phyloP scores from a whole-genome alignment of 2,329 filamentous ascomycete species.

The Diaporthe aspalathi region DNA sequence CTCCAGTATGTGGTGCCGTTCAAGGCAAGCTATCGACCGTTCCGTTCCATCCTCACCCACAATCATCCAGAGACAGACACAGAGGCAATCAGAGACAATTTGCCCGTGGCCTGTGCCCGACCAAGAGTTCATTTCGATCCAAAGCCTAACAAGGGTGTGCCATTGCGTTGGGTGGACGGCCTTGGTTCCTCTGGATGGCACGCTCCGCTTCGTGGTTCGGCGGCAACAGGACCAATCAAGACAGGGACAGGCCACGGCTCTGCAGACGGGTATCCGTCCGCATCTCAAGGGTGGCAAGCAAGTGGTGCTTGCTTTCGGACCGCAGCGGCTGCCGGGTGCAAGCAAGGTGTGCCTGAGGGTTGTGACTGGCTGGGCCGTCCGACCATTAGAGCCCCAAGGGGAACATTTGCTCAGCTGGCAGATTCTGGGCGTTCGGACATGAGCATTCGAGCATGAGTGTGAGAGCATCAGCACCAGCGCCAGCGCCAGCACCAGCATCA shows the following conservation, averaged over 20 bases:
- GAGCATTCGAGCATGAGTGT: neutral
- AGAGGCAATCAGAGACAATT: conserved; percentile 22
- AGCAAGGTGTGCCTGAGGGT: neutral
- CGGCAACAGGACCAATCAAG: conserved; percentile 43
- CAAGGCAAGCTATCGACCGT: neutral
- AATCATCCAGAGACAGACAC: neutral
- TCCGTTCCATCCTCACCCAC: neutral
- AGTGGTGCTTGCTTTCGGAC: conserved; percentile 17
- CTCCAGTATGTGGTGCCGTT: neutral
- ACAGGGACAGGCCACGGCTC: conserved; percentile 9
- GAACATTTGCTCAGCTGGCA: conserved; percentile 8
- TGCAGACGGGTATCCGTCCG: conserved; percentile 29
- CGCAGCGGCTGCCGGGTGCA: conserved; percentile 29
- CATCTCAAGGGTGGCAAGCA: conserved; percentile 16
- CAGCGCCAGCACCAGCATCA: neutral
- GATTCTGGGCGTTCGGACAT: neutral
- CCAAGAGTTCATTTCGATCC: conserved; percentile 27
- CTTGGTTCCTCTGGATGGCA: conserved; percentile 23
- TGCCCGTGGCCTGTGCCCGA: conserved; percentile 15
- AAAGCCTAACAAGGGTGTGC: conserved; percentile 22
- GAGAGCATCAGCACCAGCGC: neutral
- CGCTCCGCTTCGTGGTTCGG: conserved; percentile 28
- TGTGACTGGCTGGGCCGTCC: conserved; percentile 32
- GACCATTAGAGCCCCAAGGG: conserved; percentile 8
- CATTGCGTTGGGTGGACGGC: conserved; percentile 20